Evolutionary conservation across 2,329 filamentous ascomycete genomes (phyloP).

Genomic region (Neonectria coccinea): DNA sequence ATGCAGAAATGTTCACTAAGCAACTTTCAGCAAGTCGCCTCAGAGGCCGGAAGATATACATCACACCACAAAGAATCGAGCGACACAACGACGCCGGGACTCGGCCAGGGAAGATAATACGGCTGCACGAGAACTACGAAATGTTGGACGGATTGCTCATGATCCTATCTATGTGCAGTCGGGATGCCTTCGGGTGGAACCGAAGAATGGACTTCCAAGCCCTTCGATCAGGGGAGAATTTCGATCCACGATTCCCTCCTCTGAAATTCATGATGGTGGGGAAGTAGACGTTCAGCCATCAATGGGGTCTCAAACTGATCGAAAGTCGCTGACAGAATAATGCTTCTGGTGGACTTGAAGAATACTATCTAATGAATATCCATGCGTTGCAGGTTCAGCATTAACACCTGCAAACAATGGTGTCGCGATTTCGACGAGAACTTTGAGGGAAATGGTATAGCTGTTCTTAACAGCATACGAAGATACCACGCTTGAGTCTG

Average conservation of each 20-base stretch:
- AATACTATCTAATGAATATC: slow-evolving; percentile 57
- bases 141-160: slow-evolving; percentile 44
- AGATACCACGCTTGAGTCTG: slow-evolving; percentile 5
- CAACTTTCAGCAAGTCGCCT: slow-evolving; percentile 13
- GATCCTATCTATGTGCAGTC: slow-evolving; percentile 53
- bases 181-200: slow-evolving; percentile 54
- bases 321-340: slow-evolving; percentile 48
- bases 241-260: slow-evolving; percentile 44
- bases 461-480: not conserved
- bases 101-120: slow-evolving; percentile 3
- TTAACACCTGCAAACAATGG: not conserved
- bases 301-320: slow-evolving; percentile 60
- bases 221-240: slow-evolving; percentile 35
- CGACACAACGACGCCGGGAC: not conserved
- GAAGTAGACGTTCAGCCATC: slow-evolving; percentile 55
- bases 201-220: slow-evolving; percentile 51
- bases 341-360: slow-evolving; percentile 49
- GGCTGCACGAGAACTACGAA: slow-evolving; percentile 31
- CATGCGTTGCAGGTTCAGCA: slow-evolving; percentile 44
- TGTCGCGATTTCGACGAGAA: slow-evolving; percentile 3
- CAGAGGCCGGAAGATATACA: slow-evolving; percentile 8
- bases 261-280: slow-evolving; percentile 54
- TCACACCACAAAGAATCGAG: slow-evolving; percentile 18
- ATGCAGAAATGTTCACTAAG: slow-evolving; percentile 16
- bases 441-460: not conserved